Evolutionary conservation across 192 early-diverging fungal genomes (phyloP).

Genomic region (Gonapodya prolifera): DNA sequence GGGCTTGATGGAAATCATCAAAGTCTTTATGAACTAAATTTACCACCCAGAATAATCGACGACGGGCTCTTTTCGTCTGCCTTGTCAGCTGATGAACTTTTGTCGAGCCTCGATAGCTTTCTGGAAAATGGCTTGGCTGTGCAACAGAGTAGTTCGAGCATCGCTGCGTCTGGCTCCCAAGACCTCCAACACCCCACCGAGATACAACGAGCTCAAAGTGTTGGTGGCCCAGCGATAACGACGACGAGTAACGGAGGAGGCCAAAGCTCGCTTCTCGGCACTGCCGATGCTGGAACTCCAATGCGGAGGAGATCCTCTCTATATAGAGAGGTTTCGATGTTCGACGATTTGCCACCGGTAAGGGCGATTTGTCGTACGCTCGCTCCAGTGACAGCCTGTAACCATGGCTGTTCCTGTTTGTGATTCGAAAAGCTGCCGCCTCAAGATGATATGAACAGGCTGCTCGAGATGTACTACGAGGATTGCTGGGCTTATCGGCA

Average conservation of each 20-base stretch:
- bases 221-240: too few species aligned
- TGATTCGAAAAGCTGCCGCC: background rate
- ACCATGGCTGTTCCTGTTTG: too few species aligned
- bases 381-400: too few species aligned
- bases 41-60: background rate
- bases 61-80: background rate
- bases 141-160: too few species aligned
- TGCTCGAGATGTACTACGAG: background rate
- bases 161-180: too few species aligned
- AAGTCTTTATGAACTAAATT: background rate
- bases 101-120: background rate
- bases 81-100: background rate
- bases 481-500: background rate
- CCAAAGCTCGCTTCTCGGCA: too few species aligned
- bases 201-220: too few species aligned
- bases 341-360: background rate
- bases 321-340: background rate
- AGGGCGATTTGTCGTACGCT: too few species aligned
- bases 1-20: background rate
- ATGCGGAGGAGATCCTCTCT: background rate
- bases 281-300: too few species aligned
- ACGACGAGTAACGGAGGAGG: too few species aligned
- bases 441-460: background rate
- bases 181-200: too few species aligned
- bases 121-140: background rate